Conservation (phyloP, 345 rosid species). For the Raphanus sativus region DNA sequence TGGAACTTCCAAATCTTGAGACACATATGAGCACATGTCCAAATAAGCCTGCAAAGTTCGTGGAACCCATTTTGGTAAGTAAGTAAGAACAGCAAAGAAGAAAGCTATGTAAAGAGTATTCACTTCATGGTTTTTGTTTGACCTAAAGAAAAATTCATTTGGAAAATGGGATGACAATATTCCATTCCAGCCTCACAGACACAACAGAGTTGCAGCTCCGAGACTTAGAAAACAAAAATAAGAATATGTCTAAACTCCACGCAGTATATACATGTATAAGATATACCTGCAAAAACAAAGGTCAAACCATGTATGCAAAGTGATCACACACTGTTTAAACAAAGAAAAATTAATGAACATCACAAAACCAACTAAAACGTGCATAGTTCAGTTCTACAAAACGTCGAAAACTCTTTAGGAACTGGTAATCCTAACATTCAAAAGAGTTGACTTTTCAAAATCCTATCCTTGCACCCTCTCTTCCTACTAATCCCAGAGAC, state of each 20-base stretch:
- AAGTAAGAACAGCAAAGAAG: constrained; percentile 21
- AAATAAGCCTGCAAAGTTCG: constrained; percentile 44
- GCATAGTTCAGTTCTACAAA: neutral
- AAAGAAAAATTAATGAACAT: neutral
- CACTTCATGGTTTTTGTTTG: neutral
- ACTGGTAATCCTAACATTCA: neutral
- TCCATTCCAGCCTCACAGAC: constrained; percentile 13
- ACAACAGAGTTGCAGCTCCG: neutral
- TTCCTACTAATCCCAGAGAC: neutral
- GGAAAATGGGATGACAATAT: neutral
- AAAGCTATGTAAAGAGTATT: constrained; percentile 3
- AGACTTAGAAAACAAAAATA: constrained; percentile 2
- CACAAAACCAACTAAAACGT: neutral
- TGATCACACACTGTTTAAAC: constrained; percentile 4
- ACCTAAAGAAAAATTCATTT: constrained; percentile 3
- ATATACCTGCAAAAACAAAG: constrained; percentile 19
- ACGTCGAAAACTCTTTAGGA: neutral
- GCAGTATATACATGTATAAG: constrained; percentile 3
- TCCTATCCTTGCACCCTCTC: neutral
- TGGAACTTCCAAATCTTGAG: constrained; percentile 36
- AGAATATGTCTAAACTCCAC: neutral
- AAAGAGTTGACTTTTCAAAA: neutral
- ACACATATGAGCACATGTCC: constrained; percentile 37
- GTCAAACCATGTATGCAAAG: neutral
- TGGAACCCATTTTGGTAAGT: constrained; percentile 33